phyloP scores from a whole-genome alignment of 345 rosid genomes.

The Nephelium lappaceum region DNA sequence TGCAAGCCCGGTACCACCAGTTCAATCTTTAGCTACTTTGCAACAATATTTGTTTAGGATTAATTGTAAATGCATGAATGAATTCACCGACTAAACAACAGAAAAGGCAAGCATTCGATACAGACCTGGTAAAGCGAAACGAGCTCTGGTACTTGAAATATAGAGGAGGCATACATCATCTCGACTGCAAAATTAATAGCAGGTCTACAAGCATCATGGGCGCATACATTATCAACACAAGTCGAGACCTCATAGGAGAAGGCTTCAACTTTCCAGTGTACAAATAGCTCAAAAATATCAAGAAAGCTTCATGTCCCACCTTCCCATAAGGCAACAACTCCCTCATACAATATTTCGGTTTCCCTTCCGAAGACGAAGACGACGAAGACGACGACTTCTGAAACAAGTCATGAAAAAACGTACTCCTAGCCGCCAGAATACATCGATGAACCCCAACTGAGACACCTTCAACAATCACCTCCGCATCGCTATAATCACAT shows the following conservation, averaged over 20 bases:
- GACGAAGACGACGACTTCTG: slow-evolving; percentile 44
- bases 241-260: slow-evolving; percentile 72
- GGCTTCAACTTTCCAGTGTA: slow-evolving; percentile 83
- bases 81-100: too few relatives aligned
- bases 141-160: slow-evolving; percentile 76
- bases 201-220: slow-evolving; percentile 88
- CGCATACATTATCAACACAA: slow-evolving; percentile 69
- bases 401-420: slow-evolving; percentile 71
- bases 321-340: slow-evolving; percentile 68
- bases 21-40: neutral
- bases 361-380: slow-evolving; percentile 57
- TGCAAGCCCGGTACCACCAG: too few relatives aligned
- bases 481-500: slow-evolving; percentile 81
- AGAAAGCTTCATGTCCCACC: slow-evolving; percentile 76
- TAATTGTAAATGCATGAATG: too few relatives aligned
- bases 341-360: slow-evolving; percentile 55
- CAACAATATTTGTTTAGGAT: neutral
- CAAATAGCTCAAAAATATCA: slow-evolving; percentile 66
- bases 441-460: slow-evolving; percentile 82
- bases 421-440: slow-evolving; percentile 82
- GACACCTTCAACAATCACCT: slow-evolving; percentile 56
- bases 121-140: slow-evolving; percentile 85
- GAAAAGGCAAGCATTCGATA: neutral
- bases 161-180: slow-evolving; percentile 78
- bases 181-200: slow-evolving; percentile 80